A percentile compares a stretch with the other conserved stretches of the same genome.
Conservation (phyloP, 2,329 filamentous ascomycete species). For the Paecilomyces niveus region DNA sequence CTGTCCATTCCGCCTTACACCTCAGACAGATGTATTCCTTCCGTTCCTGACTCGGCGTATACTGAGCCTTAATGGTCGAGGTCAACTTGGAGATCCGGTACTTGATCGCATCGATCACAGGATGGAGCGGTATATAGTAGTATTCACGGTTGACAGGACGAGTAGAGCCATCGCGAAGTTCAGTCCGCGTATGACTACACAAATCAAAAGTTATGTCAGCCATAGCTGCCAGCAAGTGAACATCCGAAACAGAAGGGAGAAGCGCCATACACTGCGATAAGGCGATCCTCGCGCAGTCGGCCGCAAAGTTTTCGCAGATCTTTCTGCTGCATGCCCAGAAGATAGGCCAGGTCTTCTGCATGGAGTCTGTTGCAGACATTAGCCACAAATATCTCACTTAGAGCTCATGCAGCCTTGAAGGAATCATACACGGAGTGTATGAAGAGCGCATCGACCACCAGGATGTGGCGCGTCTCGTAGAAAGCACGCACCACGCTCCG, state of each 20-base stretch:
- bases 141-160: conserved; percentile 82
- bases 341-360: conserved; percentile 77
- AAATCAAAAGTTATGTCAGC: conserved; percentile 1
- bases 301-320: conserved; percentile 85
- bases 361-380: conserved; percentile 51
- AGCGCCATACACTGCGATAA: conserved; percentile 65
- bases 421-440: conserved; percentile 59
- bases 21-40: conserved; percentile 83
- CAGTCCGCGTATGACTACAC: conserved; percentile 61
- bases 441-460: conserved; percentile 73
- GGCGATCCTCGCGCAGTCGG: conserved; percentile 75
- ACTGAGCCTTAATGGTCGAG: conserved; percentile 78
- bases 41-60: conserved; percentile 72
- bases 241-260: conserved; percentile 5
- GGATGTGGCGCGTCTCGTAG: conserved; percentile 75
- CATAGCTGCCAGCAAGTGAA: neutral
- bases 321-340: conserved; percentile 86
- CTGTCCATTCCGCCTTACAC: conserved; percentile 81
- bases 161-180: conserved; percentile 72
- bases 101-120: conserved; percentile 92
- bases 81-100: conserved; percentile 85
- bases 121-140: conserved; percentile 94
- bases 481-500: conserved; percentile 81
- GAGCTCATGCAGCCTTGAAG: conserved; percentile 5
- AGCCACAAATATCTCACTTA: conserved; percentile 11